Percentiles rank a stretch among this genome's conserved stretches.
Conservation (phyloP, 1,284 basidiomycete species). For the Laetiporus sulphureus region DNA sequence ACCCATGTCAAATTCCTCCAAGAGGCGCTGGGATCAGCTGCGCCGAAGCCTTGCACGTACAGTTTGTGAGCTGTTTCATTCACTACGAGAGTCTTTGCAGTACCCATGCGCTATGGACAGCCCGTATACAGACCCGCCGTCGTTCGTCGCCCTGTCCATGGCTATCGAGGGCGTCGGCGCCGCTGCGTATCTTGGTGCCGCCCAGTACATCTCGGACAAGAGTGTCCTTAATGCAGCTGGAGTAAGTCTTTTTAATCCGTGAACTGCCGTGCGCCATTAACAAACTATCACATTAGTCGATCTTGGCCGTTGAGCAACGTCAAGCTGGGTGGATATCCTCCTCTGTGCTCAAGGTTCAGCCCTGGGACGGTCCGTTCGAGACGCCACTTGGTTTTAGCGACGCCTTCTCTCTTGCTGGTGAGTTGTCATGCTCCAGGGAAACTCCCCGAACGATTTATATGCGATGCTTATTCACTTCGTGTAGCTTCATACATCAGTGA, state of each 20-base stretch:
- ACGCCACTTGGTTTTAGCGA: conserved; percentile 45
- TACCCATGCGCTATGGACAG: too few relatives aligned
- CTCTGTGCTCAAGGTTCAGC: conserved; percentile 37
- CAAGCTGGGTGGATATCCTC: conserved; percentile 47
- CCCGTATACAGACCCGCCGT: conserved; percentile 37
- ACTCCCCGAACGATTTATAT: too few relatives aligned
- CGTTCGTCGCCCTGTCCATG: conserved; percentile 46
- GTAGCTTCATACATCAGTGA: conserved; percentile 33
- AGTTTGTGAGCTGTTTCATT: conserved; percentile 46
- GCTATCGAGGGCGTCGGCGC: conserved; percentile 54
- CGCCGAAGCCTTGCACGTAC: conserved; percentile 51
- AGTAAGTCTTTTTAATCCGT: too few relatives aligned
- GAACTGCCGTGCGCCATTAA: too few relatives aligned
- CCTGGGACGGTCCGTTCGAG: conserved; percentile 53
- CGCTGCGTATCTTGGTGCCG: conserved; percentile 48
- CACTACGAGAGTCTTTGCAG: too few relatives aligned
- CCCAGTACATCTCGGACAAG: conserved; percentile 35
- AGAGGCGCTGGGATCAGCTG: conserved; percentile 46
- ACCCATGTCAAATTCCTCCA: conserved; percentile 35
- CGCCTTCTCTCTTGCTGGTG: conserved; percentile 32
- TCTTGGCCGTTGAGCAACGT: conserved; percentile 38
- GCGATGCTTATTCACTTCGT: conserved; percentile 18
- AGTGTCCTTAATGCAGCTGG: conserved; percentile 28
- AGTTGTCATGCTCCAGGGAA: too few relatives aligned
- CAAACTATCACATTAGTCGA: conserved; percentile 25